Conservation (phyloP, 306 rosid species). For the Rubus idaeus region DNA sequence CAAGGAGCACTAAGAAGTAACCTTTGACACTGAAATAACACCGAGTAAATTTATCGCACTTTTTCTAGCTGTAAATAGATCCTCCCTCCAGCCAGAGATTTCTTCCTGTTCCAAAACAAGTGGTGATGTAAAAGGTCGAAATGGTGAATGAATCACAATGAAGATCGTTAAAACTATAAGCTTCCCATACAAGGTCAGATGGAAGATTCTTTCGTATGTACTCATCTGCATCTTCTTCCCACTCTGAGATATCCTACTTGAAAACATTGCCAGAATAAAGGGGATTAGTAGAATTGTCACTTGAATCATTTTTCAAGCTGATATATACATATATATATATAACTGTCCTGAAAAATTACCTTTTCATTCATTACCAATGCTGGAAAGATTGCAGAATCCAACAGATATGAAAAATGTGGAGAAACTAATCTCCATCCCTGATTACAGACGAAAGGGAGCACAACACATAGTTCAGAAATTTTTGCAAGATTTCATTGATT, state of each 20-base stretch:
- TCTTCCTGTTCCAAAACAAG: slow-evolving; percentile 54
- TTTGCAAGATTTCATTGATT: background rate
- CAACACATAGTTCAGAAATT: background rate
- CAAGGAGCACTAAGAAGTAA: slow-evolving; percentile 27
- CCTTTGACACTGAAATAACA: slow-evolving; percentile 83
- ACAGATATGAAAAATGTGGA: slow-evolving; percentile 68
- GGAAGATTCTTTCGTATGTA: slow-evolving; percentile 84
- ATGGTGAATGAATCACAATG: slow-evolving; percentile 10
- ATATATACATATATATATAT: background rate
- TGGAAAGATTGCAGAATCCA: slow-evolving; percentile 81
- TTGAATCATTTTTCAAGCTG: slow-evolving; percentile 5
- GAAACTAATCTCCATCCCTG: slow-evolving; percentile 97
- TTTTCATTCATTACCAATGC: slow-evolving; percentile 77
- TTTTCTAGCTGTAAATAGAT: slow-evolving; percentile 86
- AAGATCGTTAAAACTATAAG: slow-evolving; percentile 15
- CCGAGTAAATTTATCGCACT: slow-evolving; percentile 83
- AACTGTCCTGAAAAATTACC: slow-evolving; percentile 42
- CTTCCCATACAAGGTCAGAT: slow-evolving; percentile 72
- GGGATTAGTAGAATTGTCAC: slow-evolving; percentile 10
- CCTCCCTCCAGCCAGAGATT: slow-evolving; percentile 88
- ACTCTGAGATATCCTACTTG: slow-evolving; percentile 67
- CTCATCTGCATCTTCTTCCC: slow-evolving; percentile 96
- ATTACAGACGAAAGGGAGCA: slow-evolving; percentile 28
- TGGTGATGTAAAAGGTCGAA: slow-evolving; percentile 17
- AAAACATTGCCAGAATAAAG: slow-evolving; percentile 30